These are phyloP conservation scores for Exophiala calicioides DNA, from an alignment of 2,329 filamentous ascomycete genomes.

Conservation along the genomic window DNA sequence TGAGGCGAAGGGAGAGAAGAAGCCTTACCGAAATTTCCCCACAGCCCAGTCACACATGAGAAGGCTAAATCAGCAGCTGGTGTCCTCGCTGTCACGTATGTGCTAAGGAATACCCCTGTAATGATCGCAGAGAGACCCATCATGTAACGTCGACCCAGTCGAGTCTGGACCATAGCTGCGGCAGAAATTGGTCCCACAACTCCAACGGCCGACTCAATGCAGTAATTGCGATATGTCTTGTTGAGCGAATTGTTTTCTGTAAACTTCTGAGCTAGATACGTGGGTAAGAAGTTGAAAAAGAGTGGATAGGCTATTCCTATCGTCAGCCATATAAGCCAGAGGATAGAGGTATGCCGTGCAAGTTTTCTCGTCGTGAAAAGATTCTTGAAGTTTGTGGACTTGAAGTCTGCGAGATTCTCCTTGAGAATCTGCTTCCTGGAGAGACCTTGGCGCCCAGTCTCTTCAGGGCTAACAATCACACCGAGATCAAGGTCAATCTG, in stretches of 20 bases:
- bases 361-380: slow-evolving; percentile 67
- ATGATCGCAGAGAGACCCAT: slow-evolving; percentile 63
- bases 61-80: slow-evolving; percentile 66
- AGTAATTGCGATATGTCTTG: slow-evolving; percentile 73
- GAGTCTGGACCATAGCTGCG: slow-evolving; percentile 61
- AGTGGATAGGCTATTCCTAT: slow-evolving; percentile 71
- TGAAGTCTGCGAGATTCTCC: slow-evolving; percentile 19
- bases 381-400: slow-evolving; percentile 64
- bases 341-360: slow-evolving; percentile 52
- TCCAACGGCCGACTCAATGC: slow-evolving; percentile 65
- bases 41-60: too few relatives aligned
- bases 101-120: slow-evolving; percentile 70
- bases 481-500: slow-evolving; percentile 38
- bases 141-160: slow-evolving; percentile 70
- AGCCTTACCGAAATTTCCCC: too few relatives aligned
- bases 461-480: slow-evolving; percentile 12
- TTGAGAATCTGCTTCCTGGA: slow-evolving; percentile 38
- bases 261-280: slow-evolving; percentile 55
- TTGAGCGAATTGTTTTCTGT: slow-evolving; percentile 66
- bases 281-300: slow-evolving; percentile 70
- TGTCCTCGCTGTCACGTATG: slow-evolving; percentile 67
- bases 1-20: too few relatives aligned
- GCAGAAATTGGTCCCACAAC: slow-evolving; percentile 71
- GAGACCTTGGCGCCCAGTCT: slow-evolving; percentile 1
- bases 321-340: slow-evolving; percentile 73